Base-by-base conservation (phyloP, 2,329 filamentous ascomycete genomes). In the Talaromyces sp. region DNA sequence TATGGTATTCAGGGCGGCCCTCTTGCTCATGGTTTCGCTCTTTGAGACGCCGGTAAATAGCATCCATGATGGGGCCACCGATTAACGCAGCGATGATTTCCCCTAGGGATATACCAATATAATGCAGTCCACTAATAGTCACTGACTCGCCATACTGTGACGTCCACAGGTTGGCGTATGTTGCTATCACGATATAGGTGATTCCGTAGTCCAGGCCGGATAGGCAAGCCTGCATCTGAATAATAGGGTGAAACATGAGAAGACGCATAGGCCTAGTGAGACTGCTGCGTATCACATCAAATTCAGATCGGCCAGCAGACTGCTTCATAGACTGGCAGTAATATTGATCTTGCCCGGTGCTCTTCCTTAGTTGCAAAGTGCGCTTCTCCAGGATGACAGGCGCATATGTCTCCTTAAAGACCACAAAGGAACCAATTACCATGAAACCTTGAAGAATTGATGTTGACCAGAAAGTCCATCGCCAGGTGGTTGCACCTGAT, bases 81-180 rank as follows among this genome's bases (percentile, higher is more conserved):
- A 76, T 68, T 3, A 74, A 76, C 47, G 79, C 68, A 1, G 77
- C 78, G 10, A 73, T 3, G 6, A 76, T 58, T 7, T 73, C 74
- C 0, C 82, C 83, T 43, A 86, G 57, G 68, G 83, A 76, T 39
- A 81, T 70, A 62, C 83, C 81, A 67, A 87, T 70, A 73, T 85
- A 75, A 39, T 84, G 45, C 22, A 49, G 45, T 49, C 45, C 45
- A 16, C 45, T 49, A 3, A 27, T 49, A 24, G 81, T 81, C 2
- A 79, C 73, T 1, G 79, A 79, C 67, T 85, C 81, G n/a, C 77
- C 73, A 61, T 87, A 87, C 49, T 80, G 74, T 0, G 74, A 68
- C 10, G 78, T 76, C 73, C 83, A 87, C 0, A 86, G 78, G 13
- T 72, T 10, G 7, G 45, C 45, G 16, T 49, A 49, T 49, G 45